Conservation (phyloP, 1,284 basidiomycete genomes). For the Pseudozyma pruni region DNA sequence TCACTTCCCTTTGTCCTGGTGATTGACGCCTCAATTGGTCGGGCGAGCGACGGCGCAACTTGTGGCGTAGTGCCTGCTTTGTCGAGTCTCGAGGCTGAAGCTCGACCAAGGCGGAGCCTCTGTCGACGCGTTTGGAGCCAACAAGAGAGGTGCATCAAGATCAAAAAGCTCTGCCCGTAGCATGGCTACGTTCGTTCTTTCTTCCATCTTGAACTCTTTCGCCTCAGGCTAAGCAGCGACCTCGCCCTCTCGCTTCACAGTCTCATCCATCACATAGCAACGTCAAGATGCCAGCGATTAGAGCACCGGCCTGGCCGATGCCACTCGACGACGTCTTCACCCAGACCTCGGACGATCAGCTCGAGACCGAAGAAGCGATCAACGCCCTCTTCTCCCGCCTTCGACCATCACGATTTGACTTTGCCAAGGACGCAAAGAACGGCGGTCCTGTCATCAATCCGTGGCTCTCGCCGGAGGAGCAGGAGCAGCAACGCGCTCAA, state of each 20-base stretch:
- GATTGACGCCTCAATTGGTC: not conserved
- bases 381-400: constrained; percentile 44
- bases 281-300: constrained; percentile 36
- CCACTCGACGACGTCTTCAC: constrained; percentile 55
- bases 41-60: not conserved
- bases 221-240: not conserved
- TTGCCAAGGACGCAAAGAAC: constrained; percentile 16
- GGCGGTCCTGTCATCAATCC: constrained; percentile 27
- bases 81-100: too few species aligned
- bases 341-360: constrained; percentile 60
- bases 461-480: constrained; percentile 33
- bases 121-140: too few species aligned
- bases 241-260: not conserved
- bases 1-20: constrained; percentile 13
- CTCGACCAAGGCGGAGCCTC: too few species aligned
- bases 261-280: not conserved
- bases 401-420: constrained; percentile 24
- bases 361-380: constrained; percentile 56
- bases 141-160: too few species aligned
- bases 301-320: constrained; percentile 43
- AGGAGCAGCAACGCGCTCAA: constrained; percentile 21
- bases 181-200: too few species aligned
- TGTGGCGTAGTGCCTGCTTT: not conserved
- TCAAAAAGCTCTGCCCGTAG: too few species aligned
- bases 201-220: not conserved